Evolutionary conservation across 305 asterid species (phyloP).

Genomic region (Fraxinus xanthoxyloides): DNA sequence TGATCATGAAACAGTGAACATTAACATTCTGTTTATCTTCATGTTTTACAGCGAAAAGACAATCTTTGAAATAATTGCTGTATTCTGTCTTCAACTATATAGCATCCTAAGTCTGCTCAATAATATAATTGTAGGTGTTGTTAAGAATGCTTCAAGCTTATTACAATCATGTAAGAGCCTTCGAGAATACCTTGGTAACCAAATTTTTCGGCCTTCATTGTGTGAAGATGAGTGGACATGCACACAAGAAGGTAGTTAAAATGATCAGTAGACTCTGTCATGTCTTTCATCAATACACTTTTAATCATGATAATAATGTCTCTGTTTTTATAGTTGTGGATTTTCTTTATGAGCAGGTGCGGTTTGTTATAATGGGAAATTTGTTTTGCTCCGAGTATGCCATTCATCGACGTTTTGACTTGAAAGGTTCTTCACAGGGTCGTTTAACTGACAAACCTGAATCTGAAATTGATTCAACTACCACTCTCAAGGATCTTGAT

Average conservation of each 20-base stretch:
- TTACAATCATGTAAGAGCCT: slow-evolving; percentile 76
- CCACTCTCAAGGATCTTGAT: slow-evolving; percentile 95
- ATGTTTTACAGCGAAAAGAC: not conserved
- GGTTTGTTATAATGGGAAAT: slow-evolving; percentile 94
- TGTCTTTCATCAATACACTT: not conserved
- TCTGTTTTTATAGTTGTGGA: not conserved
- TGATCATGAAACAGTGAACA: not conserved
- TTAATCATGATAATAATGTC: not conserved
- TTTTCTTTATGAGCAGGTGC: slow-evolving; percentile 51
- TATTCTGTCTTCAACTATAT: not conserved
- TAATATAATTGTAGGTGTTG: slow-evolving; percentile 55
- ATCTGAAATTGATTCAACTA: slow-evolving; percentile 74
- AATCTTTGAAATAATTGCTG: not conserved
- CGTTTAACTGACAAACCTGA: slow-evolving; percentile 71
- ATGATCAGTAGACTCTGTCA: not conserved
- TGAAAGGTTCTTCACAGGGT: slow-evolving; percentile 95
- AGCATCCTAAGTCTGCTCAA: slow-evolving; percentile 9
- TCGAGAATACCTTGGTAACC: slow-evolving; percentile 72
- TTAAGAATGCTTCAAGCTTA: slow-evolving; percentile 86
- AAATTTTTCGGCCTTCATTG: slow-evolving; percentile 89
- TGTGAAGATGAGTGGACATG: slow-evolving; percentile 78
- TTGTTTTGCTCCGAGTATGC: slow-evolving; percentile 68
- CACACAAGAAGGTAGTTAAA: slow-evolving; percentile 75
- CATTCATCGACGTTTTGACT: slow-evolving; percentile 81
- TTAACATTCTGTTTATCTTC: not conserved